These are phyloP conservation scores for Houttuynia cordata DNA, from an alignment of 164 flowering plant genomes.

Conservation along the genomic window DNA sequence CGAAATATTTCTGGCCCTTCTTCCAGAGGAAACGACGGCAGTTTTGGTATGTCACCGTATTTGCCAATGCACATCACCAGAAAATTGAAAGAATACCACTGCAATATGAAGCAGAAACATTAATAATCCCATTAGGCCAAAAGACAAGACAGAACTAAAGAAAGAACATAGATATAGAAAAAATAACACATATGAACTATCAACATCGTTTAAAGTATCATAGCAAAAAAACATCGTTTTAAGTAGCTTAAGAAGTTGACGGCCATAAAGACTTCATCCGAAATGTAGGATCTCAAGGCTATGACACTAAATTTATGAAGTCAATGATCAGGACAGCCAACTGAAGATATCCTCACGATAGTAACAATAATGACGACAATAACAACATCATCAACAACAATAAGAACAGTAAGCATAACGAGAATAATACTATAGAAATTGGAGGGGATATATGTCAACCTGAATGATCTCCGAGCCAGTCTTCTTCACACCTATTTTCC, in stretches of 20 bases:
- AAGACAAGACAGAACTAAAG: too few species aligned
- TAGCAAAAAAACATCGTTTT: too few species aligned
- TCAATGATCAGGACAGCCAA: not conserved
- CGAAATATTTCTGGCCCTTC: conserved; percentile 65
- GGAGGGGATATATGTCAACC: conserved; percentile 18
- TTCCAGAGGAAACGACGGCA: conserved; percentile 43
- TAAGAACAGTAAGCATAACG: not conserved
- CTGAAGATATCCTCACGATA: not conserved
- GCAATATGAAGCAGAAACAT: not conserved
- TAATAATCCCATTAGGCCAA: too few species aligned
- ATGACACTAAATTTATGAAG: too few species aligned
- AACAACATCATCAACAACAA: not conserved
- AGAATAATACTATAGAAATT: not conserved
- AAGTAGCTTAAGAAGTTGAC: too few species aligned
- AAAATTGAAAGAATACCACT: conserved; percentile 75
- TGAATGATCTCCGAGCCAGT: conserved; percentile 33
- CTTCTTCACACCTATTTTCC: conserved; percentile 73
- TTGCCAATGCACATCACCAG: conserved; percentile 74
- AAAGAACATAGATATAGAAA: too few species aligned
- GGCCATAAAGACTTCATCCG: too few species aligned
- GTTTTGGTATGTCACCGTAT: conserved; percentile 64
- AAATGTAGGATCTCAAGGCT: too few species aligned
- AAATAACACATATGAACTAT: too few species aligned
- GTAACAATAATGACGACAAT: too few species aligned
- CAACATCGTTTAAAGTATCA: too few species aligned